These are phyloP conservation scores for Amphirosellinia nigrospora DNA, from an alignment of 495 filamentous ascomycete species.

Conservation along the genomic window DNA sequence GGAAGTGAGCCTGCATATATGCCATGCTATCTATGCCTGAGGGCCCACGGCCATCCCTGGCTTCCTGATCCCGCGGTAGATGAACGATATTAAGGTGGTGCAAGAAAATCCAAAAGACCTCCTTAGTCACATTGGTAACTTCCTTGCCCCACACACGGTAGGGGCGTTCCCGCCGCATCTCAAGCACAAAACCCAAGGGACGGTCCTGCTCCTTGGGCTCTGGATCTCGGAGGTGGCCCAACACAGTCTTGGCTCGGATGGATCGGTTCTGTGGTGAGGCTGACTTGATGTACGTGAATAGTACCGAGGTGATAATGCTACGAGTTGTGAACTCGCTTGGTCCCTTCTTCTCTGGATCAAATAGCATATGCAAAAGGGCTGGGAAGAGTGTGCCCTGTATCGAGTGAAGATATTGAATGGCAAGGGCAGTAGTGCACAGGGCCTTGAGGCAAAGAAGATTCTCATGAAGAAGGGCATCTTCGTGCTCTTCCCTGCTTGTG, in stretches of 20 bases:
- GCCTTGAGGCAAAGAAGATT: conserved; percentile 92
- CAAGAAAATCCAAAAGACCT: conserved; percentile 99
- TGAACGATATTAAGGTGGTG: conserved; percentile 90
- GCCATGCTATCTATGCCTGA: conserved; percentile 40
- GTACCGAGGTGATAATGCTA: conserved; percentile 79
- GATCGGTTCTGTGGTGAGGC: conserved; percentile 59
- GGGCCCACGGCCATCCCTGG: conserved; percentile 28
- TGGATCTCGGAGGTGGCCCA: conserved; percentile 83
- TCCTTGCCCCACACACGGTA: conserved; percentile 96
- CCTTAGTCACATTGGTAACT: conserved; percentile 88
- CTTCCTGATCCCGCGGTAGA: conserved; percentile 49
- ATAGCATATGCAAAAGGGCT: conserved; percentile 83
- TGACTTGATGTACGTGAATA: conserved; percentile 82
- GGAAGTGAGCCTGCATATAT: conserved; percentile 80
- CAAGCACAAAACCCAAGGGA: conserved; percentile 83
- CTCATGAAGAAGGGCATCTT: conserved; percentile 91
- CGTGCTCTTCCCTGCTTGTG: conserved; percentile 84
- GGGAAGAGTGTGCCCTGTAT: conserved; percentile 86
- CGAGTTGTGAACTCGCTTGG: conserved; percentile 95
- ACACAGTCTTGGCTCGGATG: conserved; percentile 68
- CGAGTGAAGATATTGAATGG: conserved; percentile 76
- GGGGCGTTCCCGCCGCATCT: conserved; percentile 85
- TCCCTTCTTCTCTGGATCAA: conserved; percentile 96
- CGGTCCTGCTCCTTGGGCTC: conserved; percentile 73
- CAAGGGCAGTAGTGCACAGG: conserved; percentile 87